Percentiles rank a stretch among this genome's conserved stretches.
Conservation (phyloP, 352 stramenopile species). For the Globisporangium nodosum region DNA sequence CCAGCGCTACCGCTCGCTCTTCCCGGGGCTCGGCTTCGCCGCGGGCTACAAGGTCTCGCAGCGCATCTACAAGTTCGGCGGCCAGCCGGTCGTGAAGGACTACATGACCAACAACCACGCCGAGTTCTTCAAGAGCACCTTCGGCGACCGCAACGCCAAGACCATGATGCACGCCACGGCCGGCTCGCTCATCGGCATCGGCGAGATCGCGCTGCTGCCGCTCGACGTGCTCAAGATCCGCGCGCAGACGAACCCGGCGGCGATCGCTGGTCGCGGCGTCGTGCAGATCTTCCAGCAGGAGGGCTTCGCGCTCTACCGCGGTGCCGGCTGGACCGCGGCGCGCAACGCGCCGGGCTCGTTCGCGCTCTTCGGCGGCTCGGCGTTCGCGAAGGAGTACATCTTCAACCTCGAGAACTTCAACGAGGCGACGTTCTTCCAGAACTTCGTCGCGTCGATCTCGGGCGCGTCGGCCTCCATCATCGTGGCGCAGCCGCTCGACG, state of each 20-base stretch:
- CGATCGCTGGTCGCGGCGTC: slow-evolving; percentile 88
- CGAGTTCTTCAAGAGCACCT: slow-evolving; percentile 82
- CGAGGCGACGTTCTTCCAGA: slow-evolving; percentile 90
- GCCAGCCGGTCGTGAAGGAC: slow-evolving; percentile 92
- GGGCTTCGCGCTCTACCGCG: slow-evolving; percentile 89
- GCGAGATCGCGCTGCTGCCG: slow-evolving; percentile 92
- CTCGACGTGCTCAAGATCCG: slow-evolving; percentile 97
- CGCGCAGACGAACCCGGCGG: slow-evolving; percentile 92
- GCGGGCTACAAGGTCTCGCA: slow-evolving; percentile 96
- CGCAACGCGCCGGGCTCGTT: slow-evolving; percentile 94
- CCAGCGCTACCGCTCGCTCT: slow-evolving; percentile 83
- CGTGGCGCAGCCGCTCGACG: slow-evolving; percentile 91
- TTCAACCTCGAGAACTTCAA: slow-evolving; percentile 90
- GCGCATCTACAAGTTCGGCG: slow-evolving; percentile 96
- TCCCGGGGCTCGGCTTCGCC: slow-evolving; percentile 91
- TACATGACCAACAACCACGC: slow-evolving; percentile 89
- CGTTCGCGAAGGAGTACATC: slow-evolving; percentile 86
- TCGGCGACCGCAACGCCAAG: slow-evolving; percentile 91
- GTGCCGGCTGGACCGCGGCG: slow-evolving; percentile 88
- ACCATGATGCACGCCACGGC: slow-evolving; percentile 91
- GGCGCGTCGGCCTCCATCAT: slow-evolving; percentile 81
- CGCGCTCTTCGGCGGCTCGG: slow-evolving; percentile 92
- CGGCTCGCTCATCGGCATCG: slow-evolving; percentile 92
- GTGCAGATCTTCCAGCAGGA: slow-evolving; percentile 92
- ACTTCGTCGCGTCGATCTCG: slow-evolving; percentile 84